Percentiles rank a stretch among this genome's conserved stretches.
Conservation (phyloP, 2,329 filamentous ascomycete genomes). For the Aspergillus terreus region DNA sequence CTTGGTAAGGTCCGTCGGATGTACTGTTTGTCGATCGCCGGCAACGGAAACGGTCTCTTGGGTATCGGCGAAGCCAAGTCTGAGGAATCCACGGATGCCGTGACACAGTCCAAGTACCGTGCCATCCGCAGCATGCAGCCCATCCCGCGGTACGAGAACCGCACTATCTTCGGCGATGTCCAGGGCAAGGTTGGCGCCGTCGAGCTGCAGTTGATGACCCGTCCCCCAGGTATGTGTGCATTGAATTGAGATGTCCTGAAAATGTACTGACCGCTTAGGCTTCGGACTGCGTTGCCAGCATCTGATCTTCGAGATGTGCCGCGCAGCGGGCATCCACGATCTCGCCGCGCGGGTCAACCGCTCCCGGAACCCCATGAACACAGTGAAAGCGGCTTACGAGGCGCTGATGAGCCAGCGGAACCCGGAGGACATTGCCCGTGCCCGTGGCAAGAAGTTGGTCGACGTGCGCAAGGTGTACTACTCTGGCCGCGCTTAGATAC, state of each 20-base stretch:
- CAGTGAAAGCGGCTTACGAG: conserved; percentile 84
- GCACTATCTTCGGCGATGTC: conserved; percentile 86
- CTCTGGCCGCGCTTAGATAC: conserved; percentile 63
- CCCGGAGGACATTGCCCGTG: conserved; percentile 85
- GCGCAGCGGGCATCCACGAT: conserved; percentile 80
- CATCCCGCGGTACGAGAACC: conserved; percentile 83
- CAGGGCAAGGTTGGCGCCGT: conserved; percentile 83
- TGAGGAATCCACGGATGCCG: conserved; percentile 65
- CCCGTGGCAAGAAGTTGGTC: conserved; percentile 89
- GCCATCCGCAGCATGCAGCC: conserved; percentile 92
- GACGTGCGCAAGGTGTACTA: conserved; percentile 98
- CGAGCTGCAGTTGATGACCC: conserved; percentile 72
- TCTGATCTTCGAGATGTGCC: conserved; percentile 91
- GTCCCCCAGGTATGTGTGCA: conserved; percentile 73
- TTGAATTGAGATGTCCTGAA: neutral
- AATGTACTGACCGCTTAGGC: conserved; percentile 50
- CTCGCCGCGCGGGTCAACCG: conserved; percentile 78
- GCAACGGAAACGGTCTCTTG: conserved; percentile 79
- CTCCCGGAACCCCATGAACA: conserved; percentile 95
- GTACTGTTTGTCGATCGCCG: conserved; percentile 76
- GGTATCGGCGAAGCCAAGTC: conserved; percentile 90
- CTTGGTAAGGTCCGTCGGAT: conserved; percentile 83
- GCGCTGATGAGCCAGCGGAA: conserved; percentile 79
- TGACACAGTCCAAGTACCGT: conserved; percentile 68
- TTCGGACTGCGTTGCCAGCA: conserved; percentile 91